phyloP scores from a whole-genome alignment of 345 rosid genomes.

The Eucalyptus pumila region DNA sequence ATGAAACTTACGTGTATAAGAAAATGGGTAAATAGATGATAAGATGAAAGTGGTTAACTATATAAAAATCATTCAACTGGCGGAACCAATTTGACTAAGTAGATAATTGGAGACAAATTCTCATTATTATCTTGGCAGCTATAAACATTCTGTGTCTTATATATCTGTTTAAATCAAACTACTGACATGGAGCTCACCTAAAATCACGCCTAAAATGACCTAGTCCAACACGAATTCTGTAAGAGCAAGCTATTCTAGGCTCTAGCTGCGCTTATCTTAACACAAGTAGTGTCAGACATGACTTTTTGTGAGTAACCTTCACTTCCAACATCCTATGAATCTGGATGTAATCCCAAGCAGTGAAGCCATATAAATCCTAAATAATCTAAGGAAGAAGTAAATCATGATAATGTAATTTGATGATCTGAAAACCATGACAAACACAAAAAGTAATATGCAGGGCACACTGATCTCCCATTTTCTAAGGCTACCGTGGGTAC shows the following conservation, averaged over 20 bases:
- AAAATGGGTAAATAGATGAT: background rate
- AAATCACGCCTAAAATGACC: slow-evolving; percentile 2
- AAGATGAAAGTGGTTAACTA: no score
- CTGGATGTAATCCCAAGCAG: background rate
- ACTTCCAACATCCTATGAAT: background rate
- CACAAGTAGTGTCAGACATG: background rate
- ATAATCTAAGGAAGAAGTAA: background rate
- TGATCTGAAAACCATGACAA: background rate
- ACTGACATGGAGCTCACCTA: background rate
- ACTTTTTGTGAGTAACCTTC: no score
- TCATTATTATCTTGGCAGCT: background rate
- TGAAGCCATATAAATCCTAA: background rate
- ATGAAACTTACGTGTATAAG: background rate
- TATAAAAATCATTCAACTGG: background rate
- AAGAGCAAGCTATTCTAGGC: background rate
- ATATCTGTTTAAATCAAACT: background rate
- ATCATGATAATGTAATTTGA: background rate
- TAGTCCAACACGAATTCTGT: background rate
- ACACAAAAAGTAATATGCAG: background rate
- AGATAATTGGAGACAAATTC: background rate
- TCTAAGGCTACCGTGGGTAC: background rate
- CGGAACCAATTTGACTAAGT: background rate
- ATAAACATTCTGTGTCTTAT: background rate
- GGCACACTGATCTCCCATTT: background rate
- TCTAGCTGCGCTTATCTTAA: background rate